A percentile compares a stretch with the other conserved stretches of the same genome.
Conservation (phyloP, 768 basidiomycete species). For the Hypholoma sublateritium region DNA sequence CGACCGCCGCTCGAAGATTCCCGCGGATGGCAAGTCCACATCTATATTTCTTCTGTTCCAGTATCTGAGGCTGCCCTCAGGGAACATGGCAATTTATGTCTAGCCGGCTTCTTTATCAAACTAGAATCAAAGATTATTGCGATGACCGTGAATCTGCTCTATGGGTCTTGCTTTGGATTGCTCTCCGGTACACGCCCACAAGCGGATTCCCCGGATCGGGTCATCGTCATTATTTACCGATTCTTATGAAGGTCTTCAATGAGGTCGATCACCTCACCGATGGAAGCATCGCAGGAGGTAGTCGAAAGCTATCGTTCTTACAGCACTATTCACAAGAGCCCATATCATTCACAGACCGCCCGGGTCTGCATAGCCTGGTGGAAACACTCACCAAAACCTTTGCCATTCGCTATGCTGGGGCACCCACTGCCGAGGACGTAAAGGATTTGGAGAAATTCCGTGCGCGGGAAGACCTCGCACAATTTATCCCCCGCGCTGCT, state of each 20-base stretch:
- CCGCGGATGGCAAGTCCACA: conserved; percentile 14
- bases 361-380: conserved; percentile 1
- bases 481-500: no score
- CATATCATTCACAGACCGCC: not conserved
- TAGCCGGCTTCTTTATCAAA: conserved; percentile 11
- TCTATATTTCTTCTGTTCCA: not conserved
- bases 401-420: not conserved
- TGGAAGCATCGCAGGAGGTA: not conserved
- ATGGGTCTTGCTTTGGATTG: conserved; percentile 10
- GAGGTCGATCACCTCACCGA: no score
- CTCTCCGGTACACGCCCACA: not conserved
- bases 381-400: not conserved
- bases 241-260: not conserved
- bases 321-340: not conserved
- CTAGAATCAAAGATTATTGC: conserved; percentile 16
- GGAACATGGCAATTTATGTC: conserved; percentile 35
- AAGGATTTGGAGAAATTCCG: not conserved
- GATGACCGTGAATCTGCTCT: conserved; percentile 33
- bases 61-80: conserved; percentile 12
- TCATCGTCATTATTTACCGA: not conserved
- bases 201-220: not conserved
- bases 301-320: not conserved
- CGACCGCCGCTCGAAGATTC: not conserved
- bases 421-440: not conserved
- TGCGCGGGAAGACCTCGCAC: no score